These are phyloP conservation scores for Alternaria tenuissima DNA, from an alignment of 2,329 filamentous ascomycete species.

Conservation along the genomic window DNA sequence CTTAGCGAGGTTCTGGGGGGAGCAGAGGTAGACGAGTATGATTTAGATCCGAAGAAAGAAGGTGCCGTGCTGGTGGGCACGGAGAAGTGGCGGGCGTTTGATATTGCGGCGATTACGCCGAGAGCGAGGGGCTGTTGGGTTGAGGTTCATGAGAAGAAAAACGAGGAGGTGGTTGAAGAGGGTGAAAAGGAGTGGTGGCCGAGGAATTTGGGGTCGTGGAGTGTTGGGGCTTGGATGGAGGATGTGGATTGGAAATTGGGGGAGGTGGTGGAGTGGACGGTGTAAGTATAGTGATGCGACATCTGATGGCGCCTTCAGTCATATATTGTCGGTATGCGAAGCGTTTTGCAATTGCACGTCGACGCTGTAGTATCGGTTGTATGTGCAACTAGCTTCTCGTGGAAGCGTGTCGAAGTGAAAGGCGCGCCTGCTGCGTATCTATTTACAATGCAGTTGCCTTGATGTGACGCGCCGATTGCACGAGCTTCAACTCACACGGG, in stretches of 20 bases:
- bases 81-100: constrained; percentile 36
- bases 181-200: constrained; percentile 31
- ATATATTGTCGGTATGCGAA: not conserved
- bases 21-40: constrained; percentile 31
- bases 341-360: not conserved
- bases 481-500: not conserved
- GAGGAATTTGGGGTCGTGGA: constrained; percentile 29
- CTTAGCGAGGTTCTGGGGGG: constrained; percentile 16
- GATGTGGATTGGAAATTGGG: constrained; percentile 34
- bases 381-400: not conserved
- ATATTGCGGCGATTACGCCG: constrained; percentile 25
- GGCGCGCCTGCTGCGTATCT: not conserved
- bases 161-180: constrained; percentile 14
- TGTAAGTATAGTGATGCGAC: constrained; percentile 16
- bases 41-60: constrained; percentile 29
- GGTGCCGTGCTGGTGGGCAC: constrained; percentile 33
- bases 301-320: not conserved
- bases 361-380: not conserved
- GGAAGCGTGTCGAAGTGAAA: not conserved
- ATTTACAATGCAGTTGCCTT: not conserved
- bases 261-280: constrained; percentile 37
- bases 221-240: constrained; percentile 42
- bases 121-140: constrained; percentile 42
- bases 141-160: constrained; percentile 6
- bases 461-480: not conserved